phyloP scores from a whole-genome alignment of 106 monocot genomes.

The Acanthochlamys bracteata region DNA sequence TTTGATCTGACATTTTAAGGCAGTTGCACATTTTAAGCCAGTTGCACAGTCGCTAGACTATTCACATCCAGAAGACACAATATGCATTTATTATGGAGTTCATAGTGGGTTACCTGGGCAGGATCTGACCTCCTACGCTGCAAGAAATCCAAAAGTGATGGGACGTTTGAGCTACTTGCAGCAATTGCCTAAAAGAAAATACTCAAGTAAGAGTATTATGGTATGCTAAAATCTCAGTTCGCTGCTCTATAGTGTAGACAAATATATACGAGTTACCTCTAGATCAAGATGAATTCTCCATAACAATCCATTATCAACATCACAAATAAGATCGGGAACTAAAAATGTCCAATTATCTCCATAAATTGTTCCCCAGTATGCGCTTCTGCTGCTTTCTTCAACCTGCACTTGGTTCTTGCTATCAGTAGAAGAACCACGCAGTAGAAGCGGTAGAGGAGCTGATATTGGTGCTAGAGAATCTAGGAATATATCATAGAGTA shows the following conservation, averaged over 20 bases:
- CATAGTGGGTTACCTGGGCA: conserved; percentile 31
- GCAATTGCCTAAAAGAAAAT: conserved; percentile 68
- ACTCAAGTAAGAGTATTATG: background rate
- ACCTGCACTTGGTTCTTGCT: conserved; percentile 21
- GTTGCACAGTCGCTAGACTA: background rate
- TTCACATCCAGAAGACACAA: too few relatives aligned
- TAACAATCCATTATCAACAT: conserved; percentile 80
- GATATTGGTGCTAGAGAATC: conserved; percentile 75
- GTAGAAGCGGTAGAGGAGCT: conserved; percentile 86
- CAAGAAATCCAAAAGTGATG: conserved; percentile 71
- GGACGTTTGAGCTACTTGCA: conserved; percentile 81
- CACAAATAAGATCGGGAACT: conserved; percentile 87
- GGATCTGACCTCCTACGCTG: conserved; percentile 75
- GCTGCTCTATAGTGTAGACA: too few relatives aligned
- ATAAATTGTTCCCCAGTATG: conserved; percentile 75
- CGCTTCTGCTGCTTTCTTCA: conserved; percentile 33
- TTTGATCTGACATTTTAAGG: conserved; percentile 45
- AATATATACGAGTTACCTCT: too few relatives aligned
- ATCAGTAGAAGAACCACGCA: conserved; percentile 38
- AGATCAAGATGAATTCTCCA: conserved; percentile 86
- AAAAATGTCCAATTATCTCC: conserved; percentile 79
- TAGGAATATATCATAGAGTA: conserved; percentile 83
- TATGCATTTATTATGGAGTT: background rate
- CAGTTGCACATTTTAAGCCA: background rate
- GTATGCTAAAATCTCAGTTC: background rate